These are phyloP conservation scores for Psidium friedrichsthalianum DNA, from an alignment of 345 rosid species.

Conservation along the genomic window DNA sequence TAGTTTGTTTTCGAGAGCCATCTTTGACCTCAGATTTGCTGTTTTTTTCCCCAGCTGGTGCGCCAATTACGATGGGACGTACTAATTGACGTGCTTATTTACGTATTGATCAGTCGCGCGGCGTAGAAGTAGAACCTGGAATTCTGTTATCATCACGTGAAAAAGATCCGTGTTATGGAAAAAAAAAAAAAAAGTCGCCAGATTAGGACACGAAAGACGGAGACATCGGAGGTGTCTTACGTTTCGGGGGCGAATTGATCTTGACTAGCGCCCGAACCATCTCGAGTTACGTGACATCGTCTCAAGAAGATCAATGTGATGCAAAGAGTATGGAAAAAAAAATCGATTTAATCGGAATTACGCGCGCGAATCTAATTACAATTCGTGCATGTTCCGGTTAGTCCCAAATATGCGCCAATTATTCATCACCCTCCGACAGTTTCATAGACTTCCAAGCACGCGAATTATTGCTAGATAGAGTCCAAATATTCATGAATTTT, in stretches of 20 bases:
- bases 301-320: background rate
- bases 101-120: too few relatives aligned
- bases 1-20: background rate
- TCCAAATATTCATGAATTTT: background rate
- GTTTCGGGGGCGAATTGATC: too few relatives aligned
- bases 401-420: background rate
- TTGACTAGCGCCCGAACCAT: background rate
- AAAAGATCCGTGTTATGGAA: too few relatives aligned
- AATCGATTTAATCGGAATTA: background rate
- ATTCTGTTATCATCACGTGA: too few relatives aligned
- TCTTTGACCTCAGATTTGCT: background rate
- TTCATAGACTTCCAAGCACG: background rate
- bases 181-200: too few relatives aligned
- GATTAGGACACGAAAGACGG: too few relatives aligned
- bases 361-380: background rate
- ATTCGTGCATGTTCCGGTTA: background rate
- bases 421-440: background rate
- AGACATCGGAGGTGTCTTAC: too few relatives aligned
- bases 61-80: too few relatives aligned
- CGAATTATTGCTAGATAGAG: background rate
- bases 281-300: background rate
- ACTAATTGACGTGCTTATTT: too few relatives aligned
- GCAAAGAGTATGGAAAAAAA: background rate
- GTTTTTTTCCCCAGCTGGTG: too few relatives aligned
- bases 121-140: too few relatives aligned